These are phyloP conservation scores for Salicornia ramosissima DNA, from an alignment of 148 eudicot genomes.

Conservation along the genomic window DNA sequence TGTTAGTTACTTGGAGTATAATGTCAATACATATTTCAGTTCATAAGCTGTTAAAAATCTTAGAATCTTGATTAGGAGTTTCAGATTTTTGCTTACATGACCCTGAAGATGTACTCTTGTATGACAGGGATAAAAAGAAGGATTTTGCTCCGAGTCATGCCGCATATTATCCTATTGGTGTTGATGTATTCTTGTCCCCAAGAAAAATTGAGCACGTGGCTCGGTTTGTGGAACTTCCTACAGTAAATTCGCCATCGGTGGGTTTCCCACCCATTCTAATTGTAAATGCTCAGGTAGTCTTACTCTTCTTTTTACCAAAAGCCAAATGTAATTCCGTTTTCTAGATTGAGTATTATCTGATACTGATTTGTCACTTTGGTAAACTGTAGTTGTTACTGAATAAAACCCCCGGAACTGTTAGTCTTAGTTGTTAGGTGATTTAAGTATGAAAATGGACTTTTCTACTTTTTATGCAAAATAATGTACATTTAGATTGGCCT, in stretches of 20 bases:
- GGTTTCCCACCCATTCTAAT: slow-evolving; percentile 85
- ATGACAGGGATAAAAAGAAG: slow-evolving; percentile 86
- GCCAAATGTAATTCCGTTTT: neutral
- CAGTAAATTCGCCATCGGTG: slow-evolving; percentile 44
- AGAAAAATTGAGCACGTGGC: slow-evolving; percentile 90
- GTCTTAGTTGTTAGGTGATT: neutral
- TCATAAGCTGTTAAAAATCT: neutral
- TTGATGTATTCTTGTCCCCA: slow-evolving; percentile 76
- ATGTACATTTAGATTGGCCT: neutral
- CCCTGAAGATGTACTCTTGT: slow-evolving; percentile 8
- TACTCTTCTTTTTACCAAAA: neutral
- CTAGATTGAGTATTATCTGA: neutral
- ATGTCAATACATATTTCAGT: neutral
- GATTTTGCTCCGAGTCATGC: slow-evolving; percentile 68
- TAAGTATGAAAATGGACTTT: neutral
- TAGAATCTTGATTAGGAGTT: neutral
- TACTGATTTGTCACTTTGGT: neutral
- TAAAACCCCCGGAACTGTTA: neutral
- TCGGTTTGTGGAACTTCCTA: slow-evolving; percentile 73
- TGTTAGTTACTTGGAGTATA: slow-evolving; percentile 3
- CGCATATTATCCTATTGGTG: slow-evolving; percentile 90
- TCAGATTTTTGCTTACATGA: slow-evolving; percentile 10
- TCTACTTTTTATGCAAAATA: neutral
- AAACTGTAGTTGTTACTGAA: slow-evolving; percentile 1
- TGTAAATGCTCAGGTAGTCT: slow-evolving; percentile 82